These are phyloP conservation scores for Lasiosphaeria miniovina DNA, from an alignment of 495 filamentous ascomycete species.

Conservation along the genomic window DNA sequence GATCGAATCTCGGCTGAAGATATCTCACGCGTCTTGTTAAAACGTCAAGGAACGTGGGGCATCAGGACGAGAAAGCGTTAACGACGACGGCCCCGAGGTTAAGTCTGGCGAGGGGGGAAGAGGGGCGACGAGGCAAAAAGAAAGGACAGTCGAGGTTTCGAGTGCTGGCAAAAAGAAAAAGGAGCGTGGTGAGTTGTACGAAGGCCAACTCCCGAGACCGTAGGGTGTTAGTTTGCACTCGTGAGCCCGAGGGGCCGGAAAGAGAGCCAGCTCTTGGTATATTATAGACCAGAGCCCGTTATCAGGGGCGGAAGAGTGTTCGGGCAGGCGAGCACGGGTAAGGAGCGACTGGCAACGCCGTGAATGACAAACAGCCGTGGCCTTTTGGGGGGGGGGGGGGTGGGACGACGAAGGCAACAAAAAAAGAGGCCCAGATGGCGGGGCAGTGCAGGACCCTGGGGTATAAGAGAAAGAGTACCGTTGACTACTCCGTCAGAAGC, in stretches of 20 bases:
- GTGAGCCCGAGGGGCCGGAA: slow-evolving; percentile 30
- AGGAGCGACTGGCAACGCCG: slow-evolving; percentile 45
- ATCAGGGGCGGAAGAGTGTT: slow-evolving; percentile 28
- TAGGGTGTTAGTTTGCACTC: slow-evolving; percentile 40
- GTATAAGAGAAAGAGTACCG: slow-evolving; percentile 46
- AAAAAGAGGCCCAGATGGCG: slow-evolving; percentile 36
- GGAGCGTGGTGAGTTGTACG: slow-evolving; percentile 43
- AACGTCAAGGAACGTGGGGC: slow-evolving; percentile 27
- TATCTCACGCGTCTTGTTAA: slow-evolving; percentile 13
- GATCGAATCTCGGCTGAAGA: slow-evolving; percentile 13
- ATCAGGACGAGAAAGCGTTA: slow-evolving; percentile 19
- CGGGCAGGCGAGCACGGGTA: slow-evolving; percentile 28
- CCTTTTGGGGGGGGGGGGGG: slow-evolving; percentile 20
- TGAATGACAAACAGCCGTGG: slow-evolving; percentile 37
- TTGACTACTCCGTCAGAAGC: slow-evolving; percentile 33
- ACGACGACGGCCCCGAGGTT: not conserved
- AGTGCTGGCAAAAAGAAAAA: slow-evolving; percentile 27
- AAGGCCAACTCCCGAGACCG: slow-evolving; percentile 41
- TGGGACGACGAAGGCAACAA: slow-evolving; percentile 36
- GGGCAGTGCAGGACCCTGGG: slow-evolving; percentile 44
- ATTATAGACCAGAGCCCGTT: slow-evolving; percentile 50
- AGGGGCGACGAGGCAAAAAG: slow-evolving; percentile 11
- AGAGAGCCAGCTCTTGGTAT: slow-evolving; percentile 52
- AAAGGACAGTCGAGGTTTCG: slow-evolving; percentile 24
- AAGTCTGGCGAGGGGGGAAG: not conserved